Evolutionary conservation across 176 grass and related monocot species (phyloP), one percentile per base, ranked within the genome.

Genomic region (Phoenix roebelenii): DNA sequence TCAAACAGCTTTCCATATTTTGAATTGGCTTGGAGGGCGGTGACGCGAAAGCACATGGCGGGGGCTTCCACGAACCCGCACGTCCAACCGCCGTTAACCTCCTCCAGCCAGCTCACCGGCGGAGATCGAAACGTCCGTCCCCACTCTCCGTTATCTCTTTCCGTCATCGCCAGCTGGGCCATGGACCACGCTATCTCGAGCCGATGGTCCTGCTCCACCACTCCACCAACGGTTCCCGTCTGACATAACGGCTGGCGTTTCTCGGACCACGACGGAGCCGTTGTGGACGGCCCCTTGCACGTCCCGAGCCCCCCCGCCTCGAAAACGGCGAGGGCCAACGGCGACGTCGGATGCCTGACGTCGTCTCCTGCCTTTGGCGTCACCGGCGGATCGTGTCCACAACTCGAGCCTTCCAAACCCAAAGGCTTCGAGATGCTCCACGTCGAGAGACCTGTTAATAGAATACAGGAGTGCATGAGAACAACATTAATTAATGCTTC

Each of bases 61-160:
- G 53, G 48, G 16, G 22, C 70, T 63, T 22, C 3, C 22, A 18
- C 58, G 67, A 76, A 58, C 72, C 71, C 79, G 67, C 75, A 67
- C 67, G 53, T 72, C 61, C 12, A 44, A 76, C 72, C 16, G 82
- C 68, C 67, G 60, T 59, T 49, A 49, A 59, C 69, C 70, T 29
- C 51, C 70, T 68, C 64, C 19, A 32, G 58, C 12, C 24, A 35
- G 15, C 12, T 0, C 16, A 3, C 3, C 4, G 5, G 52, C 7
- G 32, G 24, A 7, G 24, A 12, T 10, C 35, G 54, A 7, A 69
- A 5, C 17, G 49, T 3, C 51, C 4, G 57, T 54, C 22, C 54
- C 62, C 54, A 48, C 25, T 17, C 64, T 20, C 24, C 52, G 72
- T 59, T 76, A 72, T 68, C 52, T 79, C 55, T 48, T 57, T 25